Percentiles rank a stretch among this genome's conserved stretches.
phyloP scores from a whole-genome alignment of 2,329 filamentous ascomycete genomes.

The Pseudohalonectria lignicola region DNA sequence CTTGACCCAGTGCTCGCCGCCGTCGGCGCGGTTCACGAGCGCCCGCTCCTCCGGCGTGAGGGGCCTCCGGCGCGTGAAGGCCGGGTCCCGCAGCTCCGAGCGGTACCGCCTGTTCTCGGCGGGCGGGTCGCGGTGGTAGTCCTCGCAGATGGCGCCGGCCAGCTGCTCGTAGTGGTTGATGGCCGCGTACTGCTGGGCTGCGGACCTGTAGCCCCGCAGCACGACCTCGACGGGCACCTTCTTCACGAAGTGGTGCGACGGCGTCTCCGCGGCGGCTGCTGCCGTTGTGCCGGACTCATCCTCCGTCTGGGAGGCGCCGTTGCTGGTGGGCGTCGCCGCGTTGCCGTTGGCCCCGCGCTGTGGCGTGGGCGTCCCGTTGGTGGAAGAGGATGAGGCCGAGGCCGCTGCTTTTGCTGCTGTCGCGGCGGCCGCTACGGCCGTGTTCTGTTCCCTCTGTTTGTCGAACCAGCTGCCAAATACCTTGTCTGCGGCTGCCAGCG shows the following conservation, averaged over 20 bases:
- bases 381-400: no score
- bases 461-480: slow-evolving; percentile 48
- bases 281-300: slow-evolving; percentile 20
- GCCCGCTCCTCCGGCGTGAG: slow-evolving; percentile 63
- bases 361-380: no score
- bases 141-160: slow-evolving; percentile 80
- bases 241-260: slow-evolving; percentile 15
- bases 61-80: slow-evolving; percentile 35
- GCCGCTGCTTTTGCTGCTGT: no score
- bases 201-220: slow-evolving; percentile 65
- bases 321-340: no score
- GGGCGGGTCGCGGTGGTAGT: slow-evolving; percentile 81
- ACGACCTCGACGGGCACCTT: slow-evolving; percentile 61
- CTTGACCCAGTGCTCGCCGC: slow-evolving; percentile 88
- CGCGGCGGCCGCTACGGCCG: no score
- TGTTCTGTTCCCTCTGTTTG: slow-evolving; percentile 30
- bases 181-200: slow-evolving; percentile 68
- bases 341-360: no score
- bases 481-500: slow-evolving; percentile 48
- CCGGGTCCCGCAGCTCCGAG: slow-evolving; percentile 61
- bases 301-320: slow-evolving; percentile 13
- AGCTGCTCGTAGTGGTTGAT: slow-evolving; percentile 82
- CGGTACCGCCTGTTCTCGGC: slow-evolving; percentile 60
- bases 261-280: slow-evolving; percentile 22
- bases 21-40: slow-evolving; percentile 71